Percentiles rank a stretch among this genome's conserved stretches.
Evolutionary conservation across 2,329 filamentous ascomycete genomes (phyloP).

Genomic region (Diaporthe longicolla): DNA sequence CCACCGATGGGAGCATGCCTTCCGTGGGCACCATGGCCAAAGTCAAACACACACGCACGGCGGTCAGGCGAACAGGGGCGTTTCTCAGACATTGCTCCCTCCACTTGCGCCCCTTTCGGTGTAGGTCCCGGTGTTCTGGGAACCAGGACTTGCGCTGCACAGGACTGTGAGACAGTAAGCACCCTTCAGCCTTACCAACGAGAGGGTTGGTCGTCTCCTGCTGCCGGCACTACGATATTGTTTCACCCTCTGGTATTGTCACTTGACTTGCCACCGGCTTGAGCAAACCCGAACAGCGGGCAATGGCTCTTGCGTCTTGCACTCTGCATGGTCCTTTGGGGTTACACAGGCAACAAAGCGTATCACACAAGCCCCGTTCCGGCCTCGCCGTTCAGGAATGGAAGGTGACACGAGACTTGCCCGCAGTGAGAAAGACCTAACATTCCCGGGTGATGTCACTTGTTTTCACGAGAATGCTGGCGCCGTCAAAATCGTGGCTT

Average conservation of each 20-base stretch:
- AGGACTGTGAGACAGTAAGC: slow-evolving; percentile 26
- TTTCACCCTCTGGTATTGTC: slow-evolving; percentile 17
- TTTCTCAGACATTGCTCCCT: not conserved
- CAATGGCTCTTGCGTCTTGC: slow-evolving; percentile 22
- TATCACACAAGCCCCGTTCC: slow-evolving; percentile 17
- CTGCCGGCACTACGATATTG: slow-evolving; percentile 21
- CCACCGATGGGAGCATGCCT: not conserved
- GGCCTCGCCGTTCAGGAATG: slow-evolving; percentile 20
- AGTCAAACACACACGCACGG: slow-evolving; percentile 1
- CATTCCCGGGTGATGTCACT: not conserved
- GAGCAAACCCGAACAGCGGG: slow-evolving; percentile 10
- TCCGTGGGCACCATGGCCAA: not conserved
- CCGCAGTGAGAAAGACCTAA: not conserved
- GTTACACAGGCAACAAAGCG: slow-evolving; percentile 9
- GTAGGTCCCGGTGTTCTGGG: slow-evolving; percentile 14
- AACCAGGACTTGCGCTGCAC: slow-evolving; percentile 25
- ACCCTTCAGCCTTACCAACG: slow-evolving; percentile 26
- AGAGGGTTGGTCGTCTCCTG: not conserved
- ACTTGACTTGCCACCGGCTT: slow-evolving; percentile 17
- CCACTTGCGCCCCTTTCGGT: slow-evolving; percentile 6
- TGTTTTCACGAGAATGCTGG: not conserved
- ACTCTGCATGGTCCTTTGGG: slow-evolving; percentile 31
- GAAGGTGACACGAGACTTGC: slow-evolving; percentile 19
- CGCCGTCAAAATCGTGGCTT: not conserved
- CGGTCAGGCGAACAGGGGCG: slow-evolving; percentile 33